These are phyloP conservation scores for Nakazawaea sp. DNA, from an alignment of 805 yeast species.

Conservation along the genomic window DNA sequence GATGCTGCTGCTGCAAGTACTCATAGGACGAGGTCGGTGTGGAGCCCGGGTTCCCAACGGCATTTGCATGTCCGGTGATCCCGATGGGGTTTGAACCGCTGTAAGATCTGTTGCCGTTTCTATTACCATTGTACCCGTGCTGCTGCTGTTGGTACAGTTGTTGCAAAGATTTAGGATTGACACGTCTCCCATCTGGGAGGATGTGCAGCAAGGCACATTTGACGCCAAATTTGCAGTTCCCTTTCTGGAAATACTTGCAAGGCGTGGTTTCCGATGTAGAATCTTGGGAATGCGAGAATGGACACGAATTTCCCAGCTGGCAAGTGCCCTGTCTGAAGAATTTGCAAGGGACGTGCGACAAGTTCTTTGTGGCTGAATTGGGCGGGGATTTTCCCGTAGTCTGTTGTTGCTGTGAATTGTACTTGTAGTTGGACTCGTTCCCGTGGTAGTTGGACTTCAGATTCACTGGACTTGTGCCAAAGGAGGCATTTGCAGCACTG, in stretches of 20 bases:
- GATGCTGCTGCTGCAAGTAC: neutral
- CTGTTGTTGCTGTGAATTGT: too few species aligned
- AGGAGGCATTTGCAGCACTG: too few species aligned
- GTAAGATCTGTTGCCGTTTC: neutral
- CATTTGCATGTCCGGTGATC: neutral
- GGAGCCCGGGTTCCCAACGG: neutral
- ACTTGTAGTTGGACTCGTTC: too few species aligned
- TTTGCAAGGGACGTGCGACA: conserved; percentile 95
- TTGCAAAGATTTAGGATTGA: conserved; percentile 42
- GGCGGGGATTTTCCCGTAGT: too few species aligned
- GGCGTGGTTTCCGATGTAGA: conserved; percentile 49
- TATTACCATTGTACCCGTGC: conserved; percentile 4
- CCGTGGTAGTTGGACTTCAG: too few species aligned
- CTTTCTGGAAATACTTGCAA: conserved; percentile 91
- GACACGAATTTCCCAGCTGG: conserved; percentile 91
- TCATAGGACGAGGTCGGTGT: neutral
- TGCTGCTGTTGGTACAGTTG: conserved; percentile 22
- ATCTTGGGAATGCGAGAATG: conserved; percentile 76
- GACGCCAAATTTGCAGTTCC: conserved; percentile 93
- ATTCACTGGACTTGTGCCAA: too few species aligned
- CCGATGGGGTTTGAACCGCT: conserved; percentile 5
- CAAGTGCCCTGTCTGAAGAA: conserved; percentile 89
- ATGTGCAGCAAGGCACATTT: conserved; percentile 94
- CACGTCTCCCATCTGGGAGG: conserved; percentile 81
- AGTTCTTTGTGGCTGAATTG: conserved; percentile 21